These are phyloP conservation scores for Parascedosporium putredinis DNA, from an alignment of 2,329 filamentous ascomycete genomes.

Conservation along the genomic window DNA sequence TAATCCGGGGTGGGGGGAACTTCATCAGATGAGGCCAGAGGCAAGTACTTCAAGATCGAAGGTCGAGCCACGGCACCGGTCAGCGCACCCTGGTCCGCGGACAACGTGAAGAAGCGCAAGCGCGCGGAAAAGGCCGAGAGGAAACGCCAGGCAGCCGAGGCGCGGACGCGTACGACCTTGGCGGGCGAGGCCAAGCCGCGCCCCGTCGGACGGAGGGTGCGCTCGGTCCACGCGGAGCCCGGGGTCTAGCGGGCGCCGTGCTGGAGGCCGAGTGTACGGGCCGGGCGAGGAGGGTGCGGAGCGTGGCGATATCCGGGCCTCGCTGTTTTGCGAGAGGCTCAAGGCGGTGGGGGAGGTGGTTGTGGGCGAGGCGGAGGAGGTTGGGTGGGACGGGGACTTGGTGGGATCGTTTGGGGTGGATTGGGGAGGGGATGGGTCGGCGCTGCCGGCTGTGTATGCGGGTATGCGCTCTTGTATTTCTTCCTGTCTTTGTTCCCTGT, in stretches of 20 bases:
- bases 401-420: slow-evolving; percentile 24
- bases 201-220: slow-evolving; percentile 16
- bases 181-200: slow-evolving; percentile 18
- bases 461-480: slow-evolving; percentile 29
- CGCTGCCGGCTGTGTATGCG: slow-evolving; percentile 31
- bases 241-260: slow-evolving; percentile 13
- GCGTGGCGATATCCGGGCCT: slow-evolving; percentile 27
- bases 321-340: slow-evolving; percentile 26
- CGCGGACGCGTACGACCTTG: slow-evolving; percentile 25
- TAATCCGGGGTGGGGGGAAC: no score
- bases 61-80: slow-evolving; percentile 41
- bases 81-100: slow-evolving; percentile 42
- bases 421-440: slow-evolving; percentile 25
- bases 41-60: slow-evolving; percentile 60
- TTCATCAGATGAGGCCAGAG: slow-evolving; percentile 40
- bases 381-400: slow-evolving; percentile 16
- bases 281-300: slow-evolving; percentile 15
- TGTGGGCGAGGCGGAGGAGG: slow-evolving; percentile 20
- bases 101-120: slow-evolving; percentile 47
- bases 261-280: not conserved
- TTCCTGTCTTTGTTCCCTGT: no score
- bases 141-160: slow-evolving; percentile 24
- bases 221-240: slow-evolving; percentile 1
- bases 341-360: not conserved
- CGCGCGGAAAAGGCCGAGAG: slow-evolving; percentile 27